Base-by-base conservation (phyloP, 2,329 filamentous ascomycete species). In the Pseudogymnoascus sp. region DNA sequence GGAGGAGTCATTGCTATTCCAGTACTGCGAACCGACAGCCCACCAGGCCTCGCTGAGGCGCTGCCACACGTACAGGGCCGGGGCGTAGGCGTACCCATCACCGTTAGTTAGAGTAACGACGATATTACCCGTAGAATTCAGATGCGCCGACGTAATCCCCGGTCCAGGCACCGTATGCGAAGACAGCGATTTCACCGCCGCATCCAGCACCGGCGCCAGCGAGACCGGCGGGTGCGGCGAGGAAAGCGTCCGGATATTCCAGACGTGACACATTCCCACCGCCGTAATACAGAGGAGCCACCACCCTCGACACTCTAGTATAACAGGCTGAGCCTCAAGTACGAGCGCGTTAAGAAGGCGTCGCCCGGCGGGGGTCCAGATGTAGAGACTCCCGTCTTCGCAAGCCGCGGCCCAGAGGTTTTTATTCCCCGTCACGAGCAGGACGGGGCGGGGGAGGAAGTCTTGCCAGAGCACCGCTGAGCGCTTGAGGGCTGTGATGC, bases 11-110 rank as follows among this genome's bases (percentile, higher is more conserved):
- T 92, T 96, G 0, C 92, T 96, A 76, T 99, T 98, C 96, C 95
- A 99, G 75, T 99, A 99, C 74, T 99, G 95, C 70, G 91, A 96
- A 16, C 93, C 93, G 0, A 98, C 92, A 0, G 93, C 93, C 92
- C 95, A 99, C 95, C 95, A 99, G 1, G 91, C 85, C 74, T 99
- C 96, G 1, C 92, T 96, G n/a, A 99, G 81, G 8, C 93, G 87
- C 76, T 98, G 93, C 95, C 95, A 99, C 6, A 87, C 85, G 75
- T 87, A 93, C 88, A 99, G 90, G 16, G 83, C 82, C 0, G 89
- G 85, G 1, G 90, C 90, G 76, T 99, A 99, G 62, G 88, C 88
- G 76, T 92, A 99, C 1, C 95, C 95, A 71, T 99, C 93, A 19
- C 95, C 95, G 70, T 97, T 98, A 23, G 89, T 95, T 65, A 99